Base-by-base conservation (phyloP, 805 yeast species). In the Cyberlindnera mississippiensis region DNA sequence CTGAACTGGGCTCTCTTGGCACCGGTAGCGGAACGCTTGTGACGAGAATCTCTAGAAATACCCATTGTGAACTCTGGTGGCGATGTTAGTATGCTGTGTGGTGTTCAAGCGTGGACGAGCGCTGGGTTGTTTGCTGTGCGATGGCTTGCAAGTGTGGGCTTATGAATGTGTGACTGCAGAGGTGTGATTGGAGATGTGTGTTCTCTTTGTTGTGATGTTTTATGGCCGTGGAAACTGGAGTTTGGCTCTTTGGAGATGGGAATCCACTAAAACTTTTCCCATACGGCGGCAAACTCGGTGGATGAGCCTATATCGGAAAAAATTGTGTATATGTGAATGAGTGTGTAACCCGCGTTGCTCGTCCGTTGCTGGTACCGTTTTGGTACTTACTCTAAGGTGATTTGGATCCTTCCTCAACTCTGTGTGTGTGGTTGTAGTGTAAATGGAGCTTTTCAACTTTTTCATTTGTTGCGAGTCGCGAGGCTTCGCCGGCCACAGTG, bases 11-110 rank as follows among this genome's bases (percentile, higher is more conserved):
- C 98, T 78, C 97, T 89, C 78, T 89, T 90, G 73, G 99, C 99
- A 85, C 99, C 99, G 70, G 99, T 90, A 75, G 95, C 96, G 67
- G 97, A 77, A 78, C 99, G 95, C 87, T 91, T 91, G 90, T 93
- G 99, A 80, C 97, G 96, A 75, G 99, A 91, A 82, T 93, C 98
- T 82, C 99, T 91, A 76, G 98, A 89, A 85, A 91, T 91, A 90
- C 99, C 98, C 99, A 91, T 91, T 73, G 73, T 85, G 68, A 56
- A 42, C 46, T 43, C 50, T 40, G 40, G 27, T 30, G 17, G 28
- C 13, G 31, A 35, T 37, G 49, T 49, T 53, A 47, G 51, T 51
- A 50, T 33, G 20, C 36, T 33, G 28, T 4, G 18, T 15, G 26
- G 29, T 27, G 6, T 27, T 27, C n/a, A 6, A 27, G 29, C 29